Evolutionary conservation across 805 yeast species (phyloP), one percentile per base, ranked within the genome.

Genomic region (Metschnikowia drakensbergensis): DNA sequence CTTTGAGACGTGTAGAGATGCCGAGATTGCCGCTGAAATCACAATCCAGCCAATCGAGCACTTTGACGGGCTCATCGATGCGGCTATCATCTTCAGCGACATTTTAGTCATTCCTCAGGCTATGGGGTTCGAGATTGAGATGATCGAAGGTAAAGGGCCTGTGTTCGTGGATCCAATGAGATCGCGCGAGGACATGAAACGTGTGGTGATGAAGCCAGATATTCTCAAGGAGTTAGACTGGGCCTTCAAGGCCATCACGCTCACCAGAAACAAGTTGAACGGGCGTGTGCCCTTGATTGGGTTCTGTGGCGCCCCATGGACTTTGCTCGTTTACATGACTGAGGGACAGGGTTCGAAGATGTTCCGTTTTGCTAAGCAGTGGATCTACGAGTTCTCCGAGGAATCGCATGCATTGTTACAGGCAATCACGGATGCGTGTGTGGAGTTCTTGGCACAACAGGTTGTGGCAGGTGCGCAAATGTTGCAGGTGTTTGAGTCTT

Each of bases 251-350:
- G 86, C 97, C n/a, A 87, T 94, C 57, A 86, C 95, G 3, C 69
- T 88, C 54, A 94, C 99, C n/a, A 80, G 99, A 67, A 75, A 75
- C 54, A 88, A 87, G 61, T 77, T 94, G 51, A 70, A 83, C 37
- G 99, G 99, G 44, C 80, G 96, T 60, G 97, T 91, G 9, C 99
- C 99, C 28, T 73, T 94, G 53, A 76, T 94, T 45, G 99, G 99
- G 3, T 94, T 94, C 69, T 87, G 90, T 57, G 99, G 99, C 47
- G 97, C 96, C 6, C 99, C 99, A 48, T 94, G 97, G 97, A 94
- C 99, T 9, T 72, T 94, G 51, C 76, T 94, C 72, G 96, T 91
- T 33, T 94, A 94, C 71, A 94, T 94, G 97, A 83, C 90, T 51
- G 99, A 94, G 69, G 99, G 99, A 45, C 96, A 96, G 57, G 96